Conservation (phyloP, 805 yeast genomes). For the Pichia paraexigua region DNA sequence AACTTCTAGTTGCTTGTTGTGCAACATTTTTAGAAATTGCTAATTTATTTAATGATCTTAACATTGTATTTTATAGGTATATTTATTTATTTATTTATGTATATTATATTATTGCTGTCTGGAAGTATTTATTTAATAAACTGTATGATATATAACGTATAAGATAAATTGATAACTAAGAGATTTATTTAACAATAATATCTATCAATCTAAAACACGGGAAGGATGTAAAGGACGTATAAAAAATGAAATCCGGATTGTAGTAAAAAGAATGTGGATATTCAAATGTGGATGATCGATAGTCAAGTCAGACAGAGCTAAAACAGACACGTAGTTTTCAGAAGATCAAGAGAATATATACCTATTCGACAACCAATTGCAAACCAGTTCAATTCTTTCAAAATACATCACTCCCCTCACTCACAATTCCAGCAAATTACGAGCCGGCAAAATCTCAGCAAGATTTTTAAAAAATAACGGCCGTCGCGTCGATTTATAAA, state of each 20-base stretch:
- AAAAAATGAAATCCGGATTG: neutral
- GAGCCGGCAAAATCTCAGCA: neutral
- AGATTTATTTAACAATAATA: neutral
- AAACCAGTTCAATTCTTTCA: neutral
- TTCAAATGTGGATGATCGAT: neutral
- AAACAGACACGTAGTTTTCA: neutral
- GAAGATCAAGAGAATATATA: neutral
- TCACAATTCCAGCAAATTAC: neutral
- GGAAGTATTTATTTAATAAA: neutral
- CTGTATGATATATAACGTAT: neutral
- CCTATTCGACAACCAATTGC: neutral
- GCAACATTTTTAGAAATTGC: slow-evolving; percentile 6
- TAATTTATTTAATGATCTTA: slow-evolving; percentile 13
- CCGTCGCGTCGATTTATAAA: neutral
- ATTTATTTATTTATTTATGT: neutral
- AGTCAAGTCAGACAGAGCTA: neutral
- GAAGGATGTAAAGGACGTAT: neutral
- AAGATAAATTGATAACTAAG: neutral
- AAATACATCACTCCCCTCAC: neutral
- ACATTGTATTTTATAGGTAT: slow-evolving; percentile 4
- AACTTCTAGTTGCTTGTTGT: slow-evolving; percentile 10
- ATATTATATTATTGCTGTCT: neutral
- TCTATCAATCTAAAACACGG: neutral
- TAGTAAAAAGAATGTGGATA: neutral
- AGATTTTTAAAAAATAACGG: neutral